Evolutionary conservation across 257 asterid species (phyloP), one percentile per base, ranked within the genome.

Genomic region (Fraxinus quadrangulata): DNA sequence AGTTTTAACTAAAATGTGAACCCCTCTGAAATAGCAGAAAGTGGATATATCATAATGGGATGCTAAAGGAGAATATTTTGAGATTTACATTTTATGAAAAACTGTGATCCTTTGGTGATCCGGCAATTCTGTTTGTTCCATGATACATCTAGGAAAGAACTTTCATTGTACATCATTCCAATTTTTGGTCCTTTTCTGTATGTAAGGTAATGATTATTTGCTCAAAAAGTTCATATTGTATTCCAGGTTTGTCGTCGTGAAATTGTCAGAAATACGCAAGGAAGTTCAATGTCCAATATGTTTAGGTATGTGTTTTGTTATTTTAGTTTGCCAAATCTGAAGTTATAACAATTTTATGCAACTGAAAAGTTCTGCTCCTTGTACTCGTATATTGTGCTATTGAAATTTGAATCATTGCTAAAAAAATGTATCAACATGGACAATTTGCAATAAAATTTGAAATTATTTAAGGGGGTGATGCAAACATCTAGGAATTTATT

Each of bases 221-320:
- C 71, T 54, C 70, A 49, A 30, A 79, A 40, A 63, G 61, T 17
- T 68, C 74, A 33, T 84, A 80, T 30, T 85, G 80, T 73, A 54
- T 80, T 61, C 71, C 96, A 93, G 99, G 85, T 91, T 75, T 82
- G 73, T 93, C 70, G 73, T 79, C 5, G 94, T 95, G 82, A 95
- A 84, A 90, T 83, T 95, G 87, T 86, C 96, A 54, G 99, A 95
- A 79, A 84, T 95, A 77, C 94, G 99, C 77, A 95, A 93, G 86
- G 99, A 95, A 88, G 99, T 95, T 67, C 99, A 95, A 85, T 95
- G 98, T 84, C 99, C 99, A 72, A 93, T 95, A 91, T 95, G 98
- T 83, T 83, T 93, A 85, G 98, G 98, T 93, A 91, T 30, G 85
- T 40, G 68, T 72, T 75, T 80, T 40, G 51, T 37, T 75, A 75